Evolutionary conservation across 352 stramenopile genomes (phyloP).

Genomic region (Plasmopara muralis): DNA sequence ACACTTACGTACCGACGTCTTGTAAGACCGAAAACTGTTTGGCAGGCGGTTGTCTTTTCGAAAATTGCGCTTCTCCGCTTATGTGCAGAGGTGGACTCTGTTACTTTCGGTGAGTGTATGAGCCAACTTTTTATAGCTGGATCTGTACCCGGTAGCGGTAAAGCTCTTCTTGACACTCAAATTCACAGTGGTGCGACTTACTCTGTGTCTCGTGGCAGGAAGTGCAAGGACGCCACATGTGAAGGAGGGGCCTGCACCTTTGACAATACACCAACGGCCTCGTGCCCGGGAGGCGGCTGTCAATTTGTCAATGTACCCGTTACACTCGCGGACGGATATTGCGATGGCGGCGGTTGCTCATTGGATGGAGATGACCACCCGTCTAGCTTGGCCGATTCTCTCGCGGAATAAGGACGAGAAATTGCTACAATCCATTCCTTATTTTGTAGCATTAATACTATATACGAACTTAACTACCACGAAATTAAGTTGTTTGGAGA

Average conservation of each 20-base stretch:
- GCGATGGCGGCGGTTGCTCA: conserved; percentile 40
- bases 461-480: too few species aligned
- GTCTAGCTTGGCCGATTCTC: conserved; percentile 26
- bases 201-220: conserved; percentile 25
- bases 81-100: conserved; percentile 48
- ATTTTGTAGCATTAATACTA: too few species aligned
- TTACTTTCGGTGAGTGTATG: conserved; percentile 40
- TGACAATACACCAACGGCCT: conserved; percentile 26
- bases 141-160: neutral
- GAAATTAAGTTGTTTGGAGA: too few species aligned
- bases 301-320: conserved; percentile 37
- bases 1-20: conserved; percentile 29
- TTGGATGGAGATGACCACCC: conserved; percentile 42
- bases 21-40: conserved; percentile 34
- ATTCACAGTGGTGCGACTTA: conserved; percentile 29
- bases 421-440: neutral
- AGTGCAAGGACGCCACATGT: conserved; percentile 42
- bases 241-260: conserved; percentile 51
- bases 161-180: neutral
- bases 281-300: conserved; percentile 46
- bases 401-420: conserved; percentile 33
- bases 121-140: neutral
- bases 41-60: conserved; percentile 45
- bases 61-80: conserved; percentile 35
- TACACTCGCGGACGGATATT: conserved; percentile 50